A percentile compares a stretch with the other conserved stretches of the same genome.
phyloP scores from a whole-genome alignment of 306 rosid species.

The Quercus alba region DNA sequence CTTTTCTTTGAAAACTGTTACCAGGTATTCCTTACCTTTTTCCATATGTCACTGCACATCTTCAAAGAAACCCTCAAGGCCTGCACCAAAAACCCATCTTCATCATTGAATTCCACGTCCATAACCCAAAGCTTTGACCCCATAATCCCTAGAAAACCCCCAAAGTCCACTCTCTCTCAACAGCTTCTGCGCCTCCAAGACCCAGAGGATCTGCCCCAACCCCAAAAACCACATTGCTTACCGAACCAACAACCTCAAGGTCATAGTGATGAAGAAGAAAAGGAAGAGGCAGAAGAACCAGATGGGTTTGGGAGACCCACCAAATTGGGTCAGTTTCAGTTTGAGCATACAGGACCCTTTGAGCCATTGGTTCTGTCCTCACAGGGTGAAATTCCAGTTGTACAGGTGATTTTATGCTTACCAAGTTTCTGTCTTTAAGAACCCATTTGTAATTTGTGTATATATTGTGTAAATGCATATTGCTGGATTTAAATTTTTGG shows the following conservation, averaged over 20 bases:
- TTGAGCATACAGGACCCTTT: constrained; percentile 69
- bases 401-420: constrained; percentile 50
- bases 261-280: background rate
- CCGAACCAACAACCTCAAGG: constrained; percentile 10
- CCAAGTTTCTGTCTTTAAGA: background rate
- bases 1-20: background rate
- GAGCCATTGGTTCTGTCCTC: constrained; percentile 69
- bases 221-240: constrained; percentile 16
- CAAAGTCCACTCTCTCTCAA: constrained; percentile 66
- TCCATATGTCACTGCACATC: constrained; percentile 61
- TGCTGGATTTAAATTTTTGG: background rate
- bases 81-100: constrained; percentile 35
- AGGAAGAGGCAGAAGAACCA: constrained; percentile 36
- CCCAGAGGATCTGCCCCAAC: constrained; percentile 24
- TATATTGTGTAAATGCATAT: background rate
- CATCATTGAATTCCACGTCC: constrained; percentile 11
- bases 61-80: constrained; percentile 66
- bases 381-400: constrained; percentile 38
- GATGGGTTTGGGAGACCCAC: constrained; percentile 20
- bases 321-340: constrained; percentile 48
- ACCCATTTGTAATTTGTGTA: background rate
- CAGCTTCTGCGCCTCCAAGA: constrained; percentile 75
- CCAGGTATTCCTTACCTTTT: background rate
- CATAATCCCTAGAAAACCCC: constrained; percentile 59
- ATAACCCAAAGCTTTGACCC: constrained; percentile 19